Base-by-base conservation (phyloP, 2,329 filamentous ascomycete species). In the Zymoseptoria pseudotritici region DNA sequence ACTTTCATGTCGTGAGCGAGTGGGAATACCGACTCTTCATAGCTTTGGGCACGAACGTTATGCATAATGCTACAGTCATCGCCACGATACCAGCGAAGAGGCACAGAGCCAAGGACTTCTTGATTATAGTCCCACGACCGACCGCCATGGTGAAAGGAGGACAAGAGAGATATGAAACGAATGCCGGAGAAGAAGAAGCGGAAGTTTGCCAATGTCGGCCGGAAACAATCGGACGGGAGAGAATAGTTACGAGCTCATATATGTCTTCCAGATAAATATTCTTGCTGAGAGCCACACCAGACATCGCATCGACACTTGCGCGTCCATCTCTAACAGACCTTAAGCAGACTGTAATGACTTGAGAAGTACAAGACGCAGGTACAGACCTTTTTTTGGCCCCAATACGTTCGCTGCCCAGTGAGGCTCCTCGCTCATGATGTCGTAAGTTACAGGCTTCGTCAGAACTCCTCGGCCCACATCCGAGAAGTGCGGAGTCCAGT, bases 1-100 rank as follows among this genome's bases (percentile, higher is more conserved):
- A 11, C 17, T n/a, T n/a, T n/a, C 7, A 21, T 2, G 13, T 50
- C 13, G 11, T 50, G 50, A 24, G 50, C 20, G n/a, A 4, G 17
- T 8, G 50, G 19, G 7, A 22, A 2, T 21, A 11, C 50, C 13
- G 22, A 52, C 20, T 11, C 19, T 21, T 54, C 19, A 13, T 57
- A 24, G 51, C 26, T n/a, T 49, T 52, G 36, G 60, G 60, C 10
- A 61, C 58, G 24, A 57, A 61, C 19, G 56, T 57, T 7, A 56
- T 53, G 21, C 54, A 61, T 13, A 61, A 54, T 13, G 50, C 56
- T 13, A 59, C 54, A 21, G 58, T 61, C 26, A 51, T 49, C 6
- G 60, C 56, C 17, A 59, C 53, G 51, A 61, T 61, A 19, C 53
- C 50, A 21, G 54, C 57, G 19, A 52, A 26, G 11, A 60, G 51